Evolutionary conservation across 2,329 filamentous ascomycete genomes (phyloP), one percentile per base, ranked within the genome.

Genomic region (Alternaria infectoria): DNA sequence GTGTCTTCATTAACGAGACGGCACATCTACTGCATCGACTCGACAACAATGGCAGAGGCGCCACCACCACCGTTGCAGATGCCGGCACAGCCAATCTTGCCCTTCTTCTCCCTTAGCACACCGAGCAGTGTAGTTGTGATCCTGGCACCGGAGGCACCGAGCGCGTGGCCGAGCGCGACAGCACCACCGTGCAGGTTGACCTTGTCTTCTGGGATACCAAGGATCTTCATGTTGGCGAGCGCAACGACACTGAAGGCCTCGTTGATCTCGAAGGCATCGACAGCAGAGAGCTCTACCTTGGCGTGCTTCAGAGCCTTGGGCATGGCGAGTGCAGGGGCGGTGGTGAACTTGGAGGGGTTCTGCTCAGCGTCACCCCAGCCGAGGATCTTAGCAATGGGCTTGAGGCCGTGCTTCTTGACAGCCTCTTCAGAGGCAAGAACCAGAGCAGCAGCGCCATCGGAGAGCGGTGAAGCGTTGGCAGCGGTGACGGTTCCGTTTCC

Each of bases 51-150:
- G 62, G 96, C 96, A 75, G 93, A 97, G 64, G 96, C 96, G 80
- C 96, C 96, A 74, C 96, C 96, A 61, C 96, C 96, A 70, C 96
- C 96, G 82, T 99, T 99, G 89, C 96, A 99, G 79, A 99, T 98
- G 77, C 93, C 96, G 43, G 92, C 95, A 77, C 90, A 92, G 61
- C 96, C 96, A 80, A 98, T 90, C 90, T 96, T 97, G 76, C 89
- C 94, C 81, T 93, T 92, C 87, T 94, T 96, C 81, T 96, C 91
- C 81, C 88, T 91, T 76, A 99, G 85, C 36, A 98, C 95, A 67
- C 93, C 91, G 58, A 96, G 88, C 70, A 99, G 83, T 15, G 96
- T 99, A 51, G 93, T 91, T 73, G 97, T 87, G 77, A 99, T 97
- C 78, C 96, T 91, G 62, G 96, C 96, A 74, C 96, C 96, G 28